These are phyloP conservation scores for Candolleomyces efflorescens DNA, from an alignment of 768 basidiomycete species.

Conservation along the genomic window DNA sequence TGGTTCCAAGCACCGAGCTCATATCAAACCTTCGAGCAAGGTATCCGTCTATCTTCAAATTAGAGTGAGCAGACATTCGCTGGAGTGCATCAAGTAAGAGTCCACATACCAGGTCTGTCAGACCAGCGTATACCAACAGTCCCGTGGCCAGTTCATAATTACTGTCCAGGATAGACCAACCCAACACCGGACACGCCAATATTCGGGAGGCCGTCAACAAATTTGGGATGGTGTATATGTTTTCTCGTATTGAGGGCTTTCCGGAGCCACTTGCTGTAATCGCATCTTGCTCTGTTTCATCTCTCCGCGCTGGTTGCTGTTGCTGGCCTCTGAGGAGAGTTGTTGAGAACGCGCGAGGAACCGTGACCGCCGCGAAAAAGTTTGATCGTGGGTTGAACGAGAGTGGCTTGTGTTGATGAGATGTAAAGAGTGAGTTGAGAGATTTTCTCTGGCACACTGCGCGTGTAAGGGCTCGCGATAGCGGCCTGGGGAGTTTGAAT, in stretches of 20 bases:
- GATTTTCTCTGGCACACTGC: background rate
- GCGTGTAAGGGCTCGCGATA: background rate
- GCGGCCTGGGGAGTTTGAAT: background rate
- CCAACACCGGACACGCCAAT: slow-evolving; percentile 84
- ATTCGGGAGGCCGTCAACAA: slow-evolving; percentile 85
- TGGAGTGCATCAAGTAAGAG: background rate
- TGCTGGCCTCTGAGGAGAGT: slow-evolving; percentile 14
- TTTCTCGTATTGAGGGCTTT: slow-evolving; percentile 55
- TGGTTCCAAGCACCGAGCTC: slow-evolving; percentile 89
- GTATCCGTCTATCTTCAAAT: slow-evolving; percentile 78
- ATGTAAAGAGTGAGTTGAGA: background rate
- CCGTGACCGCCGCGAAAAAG: background rate
- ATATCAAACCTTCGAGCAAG: slow-evolving; percentile 84
- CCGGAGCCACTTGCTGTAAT: slow-evolving; percentile 13
- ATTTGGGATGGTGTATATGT: slow-evolving; percentile 95
- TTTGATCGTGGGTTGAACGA: background rate
- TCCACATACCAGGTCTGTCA: slow-evolving; percentile 79
- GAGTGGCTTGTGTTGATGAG: background rate
- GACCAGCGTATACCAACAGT: slow-evolving; percentile 85
- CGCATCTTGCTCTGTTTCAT: slow-evolving; percentile 1
- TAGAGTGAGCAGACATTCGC: background rate
- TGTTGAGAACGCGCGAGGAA: slow-evolving; percentile 15
- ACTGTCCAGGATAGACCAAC: slow-evolving; percentile 81
- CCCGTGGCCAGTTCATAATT: slow-evolving; percentile 79
- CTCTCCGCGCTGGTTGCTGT: background rate